Conservation (phyloP, 192 early-diverging fungal genomes). For the Diversispora eburnea region DNA sequence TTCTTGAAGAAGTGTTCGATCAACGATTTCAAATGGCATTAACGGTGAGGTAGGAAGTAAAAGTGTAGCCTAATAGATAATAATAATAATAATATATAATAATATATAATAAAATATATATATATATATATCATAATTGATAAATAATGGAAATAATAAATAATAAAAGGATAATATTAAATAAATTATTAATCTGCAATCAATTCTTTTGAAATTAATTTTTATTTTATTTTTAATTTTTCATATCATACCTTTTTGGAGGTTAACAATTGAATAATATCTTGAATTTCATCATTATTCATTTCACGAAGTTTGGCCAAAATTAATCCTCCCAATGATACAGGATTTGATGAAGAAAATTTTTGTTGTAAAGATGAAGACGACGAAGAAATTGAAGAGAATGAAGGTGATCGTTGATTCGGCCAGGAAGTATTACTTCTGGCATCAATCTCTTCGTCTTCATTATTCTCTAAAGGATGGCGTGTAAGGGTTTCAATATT, state of each 20-base stretch:
- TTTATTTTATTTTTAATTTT: too few species aligned
- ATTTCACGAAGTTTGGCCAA: constrained; percentile 22
- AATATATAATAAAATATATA: not conserved
- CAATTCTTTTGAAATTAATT: too few species aligned
- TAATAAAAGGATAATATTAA: too few species aligned
- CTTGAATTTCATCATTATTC: constrained; percentile 3
- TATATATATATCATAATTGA: not conserved
- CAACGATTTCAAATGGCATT: constrained; percentile 10
- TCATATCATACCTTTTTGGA: constrained; percentile 1
- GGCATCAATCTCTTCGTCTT: constrained; percentile 18
- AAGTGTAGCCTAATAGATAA: constrained; percentile 21
- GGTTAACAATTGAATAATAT: constrained; percentile 15
- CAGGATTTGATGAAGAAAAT: not conserved
- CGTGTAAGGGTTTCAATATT: constrained; percentile 12
- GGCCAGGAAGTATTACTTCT: not conserved
- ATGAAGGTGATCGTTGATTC: not conserved
- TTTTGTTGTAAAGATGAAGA: not conserved
- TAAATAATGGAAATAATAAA: constrained; percentile 1
- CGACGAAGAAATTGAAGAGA: constrained; percentile 1
- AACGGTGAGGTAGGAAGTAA: constrained; percentile 12
- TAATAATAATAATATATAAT: constrained; percentile 6
- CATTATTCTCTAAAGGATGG: constrained; percentile 11
- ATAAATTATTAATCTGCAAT: constrained; percentile 13
- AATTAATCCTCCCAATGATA: constrained; percentile 18
- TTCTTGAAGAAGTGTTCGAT: constrained; percentile 13